phyloP scores from a whole-genome alignment of 306 rosid species.

The Potentilla sterilis region DNA sequence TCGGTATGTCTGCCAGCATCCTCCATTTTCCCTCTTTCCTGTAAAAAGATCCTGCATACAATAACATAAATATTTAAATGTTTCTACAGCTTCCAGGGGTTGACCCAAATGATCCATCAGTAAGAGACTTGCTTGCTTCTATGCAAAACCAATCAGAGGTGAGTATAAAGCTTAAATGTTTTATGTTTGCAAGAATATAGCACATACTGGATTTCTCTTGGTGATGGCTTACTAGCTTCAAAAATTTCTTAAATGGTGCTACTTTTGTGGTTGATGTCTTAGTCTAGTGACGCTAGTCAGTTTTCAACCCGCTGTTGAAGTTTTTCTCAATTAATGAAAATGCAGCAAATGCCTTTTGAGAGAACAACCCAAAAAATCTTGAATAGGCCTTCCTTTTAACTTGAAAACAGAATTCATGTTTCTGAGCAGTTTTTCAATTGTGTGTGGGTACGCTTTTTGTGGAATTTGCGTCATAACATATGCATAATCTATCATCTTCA shows the following conservation, averaged over 20 bases:
- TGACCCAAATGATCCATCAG: conserved; percentile 94
- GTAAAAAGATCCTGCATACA: conserved; percentile 12
- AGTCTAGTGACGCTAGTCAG: not conserved
- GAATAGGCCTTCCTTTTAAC: not conserved
- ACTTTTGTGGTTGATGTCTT: not conserved
- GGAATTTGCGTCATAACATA: not conserved
- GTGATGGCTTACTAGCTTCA: not conserved
- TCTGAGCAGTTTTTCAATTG: not conserved
- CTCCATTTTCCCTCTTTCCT: conserved; percentile 5
- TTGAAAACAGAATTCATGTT: not conserved
- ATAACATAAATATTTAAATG: conserved; percentile 20
- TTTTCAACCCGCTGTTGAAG: not conserved
- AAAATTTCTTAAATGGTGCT: not conserved
- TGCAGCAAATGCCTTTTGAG: not conserved
- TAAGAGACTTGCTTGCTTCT: conserved; percentile 93
- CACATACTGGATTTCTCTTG: not conserved
- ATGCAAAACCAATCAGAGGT: conserved; percentile 90
- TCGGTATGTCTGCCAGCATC: conserved; percentile 51
- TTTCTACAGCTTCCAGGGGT: conserved; percentile 96
- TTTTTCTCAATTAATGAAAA: not conserved
- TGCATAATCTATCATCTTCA: not conserved
- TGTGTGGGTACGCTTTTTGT: not conserved
- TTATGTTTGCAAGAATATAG: not conserved
- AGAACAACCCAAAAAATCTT: not conserved
- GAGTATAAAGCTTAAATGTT: conserved; percentile 17